Evolutionary conservation across 1,284 basidiomycete genomes (phyloP).

Genomic region (Microbotryum scabiosae): DNA sequence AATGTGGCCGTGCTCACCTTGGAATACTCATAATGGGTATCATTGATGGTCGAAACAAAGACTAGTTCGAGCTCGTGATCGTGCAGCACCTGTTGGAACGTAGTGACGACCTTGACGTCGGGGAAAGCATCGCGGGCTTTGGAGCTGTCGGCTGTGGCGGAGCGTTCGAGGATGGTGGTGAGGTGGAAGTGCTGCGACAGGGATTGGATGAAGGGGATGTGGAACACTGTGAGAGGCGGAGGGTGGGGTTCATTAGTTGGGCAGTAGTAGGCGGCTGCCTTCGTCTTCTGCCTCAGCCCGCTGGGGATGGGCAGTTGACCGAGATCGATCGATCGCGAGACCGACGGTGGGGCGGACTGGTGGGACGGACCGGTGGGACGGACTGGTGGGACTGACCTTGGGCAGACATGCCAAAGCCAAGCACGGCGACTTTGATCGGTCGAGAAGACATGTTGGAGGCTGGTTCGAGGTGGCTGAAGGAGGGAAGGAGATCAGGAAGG

Average conservation of each 20-base stretch:
- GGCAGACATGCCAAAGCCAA: slow-evolving; percentile 30
- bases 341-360: too few relatives aligned
- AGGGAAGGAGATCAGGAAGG: neutral
- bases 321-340: too few relatives aligned
- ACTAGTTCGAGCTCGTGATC: slow-evolving; percentile 44
- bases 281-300: too few relatives aligned
- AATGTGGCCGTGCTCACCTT: slow-evolving; percentile 32
- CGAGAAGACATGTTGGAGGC: neutral
- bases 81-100: slow-evolving; percentile 19
- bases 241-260: neutral
- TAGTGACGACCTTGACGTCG: slow-evolving; percentile 22
- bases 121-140: slow-evolving; percentile 29
- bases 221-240: slow-evolving; percentile 42
- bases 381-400: slow-evolving; percentile 12
- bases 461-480: neutral
- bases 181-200: slow-evolving; percentile 65
- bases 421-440: slow-evolving; percentile 26
- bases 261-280: neutral
- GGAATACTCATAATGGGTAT: slow-evolving; percentile 60
- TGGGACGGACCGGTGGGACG: too few relatives aligned
- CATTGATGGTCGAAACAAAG: slow-evolving; percentile 67
- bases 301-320: too few relatives aligned
- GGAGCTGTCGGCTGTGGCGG: slow-evolving; percentile 26
- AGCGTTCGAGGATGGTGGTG: slow-evolving; percentile 50
- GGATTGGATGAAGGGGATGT: slow-evolving; percentile 65